A percentile compares a stretch with the other conserved stretches of the same genome.
Evolutionary conservation across 2,329 filamentous ascomycete genomes (phyloP).

Genomic region (Massarina eburnea): DNA sequence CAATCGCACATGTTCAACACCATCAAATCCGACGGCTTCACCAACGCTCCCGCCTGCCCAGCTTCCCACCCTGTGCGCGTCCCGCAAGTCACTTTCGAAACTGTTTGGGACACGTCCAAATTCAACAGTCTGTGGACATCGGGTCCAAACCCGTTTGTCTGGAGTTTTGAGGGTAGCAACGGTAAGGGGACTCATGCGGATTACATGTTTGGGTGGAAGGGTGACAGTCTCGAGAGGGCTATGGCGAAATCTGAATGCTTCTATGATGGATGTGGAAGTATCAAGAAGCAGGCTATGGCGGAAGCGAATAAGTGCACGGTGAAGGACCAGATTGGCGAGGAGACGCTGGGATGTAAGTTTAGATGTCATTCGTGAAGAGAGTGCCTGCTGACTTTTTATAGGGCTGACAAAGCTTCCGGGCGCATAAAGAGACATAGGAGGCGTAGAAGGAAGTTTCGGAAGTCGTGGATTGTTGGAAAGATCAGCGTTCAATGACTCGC

Average conservation of each 20-base stretch:
- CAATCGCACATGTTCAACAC: slow-evolving; percentile 49
- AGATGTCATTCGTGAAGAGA: neutral
- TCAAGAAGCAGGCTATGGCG: slow-evolving; percentile 27
- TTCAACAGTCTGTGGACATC: slow-evolving; percentile 27
- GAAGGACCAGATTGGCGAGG: slow-evolving; percentile 21
- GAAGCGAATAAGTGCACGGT: slow-evolving; percentile 26
- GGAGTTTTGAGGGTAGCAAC: slow-evolving; percentile 16
- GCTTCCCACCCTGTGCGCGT: slow-evolving; percentile 22
- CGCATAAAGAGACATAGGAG: neutral
- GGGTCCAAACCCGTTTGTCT: slow-evolving; percentile 16
- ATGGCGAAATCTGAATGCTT: slow-evolving; percentile 24
- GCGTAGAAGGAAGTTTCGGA: too few relatives aligned
- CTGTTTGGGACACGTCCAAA: slow-evolving; percentile 25
- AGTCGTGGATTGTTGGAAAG: too few relatives aligned
- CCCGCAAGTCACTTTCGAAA: slow-evolving; percentile 28
- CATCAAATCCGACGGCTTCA: slow-evolving; percentile 19
- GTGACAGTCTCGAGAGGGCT: slow-evolving; percentile 15
- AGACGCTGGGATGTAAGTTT: slow-evolving; percentile 22
- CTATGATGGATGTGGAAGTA: slow-evolving; percentile 19
- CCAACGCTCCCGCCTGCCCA: slow-evolving; percentile 24
- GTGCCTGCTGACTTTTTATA: slow-evolving; percentile 4
- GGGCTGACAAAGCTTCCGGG: slow-evolving; percentile 7
- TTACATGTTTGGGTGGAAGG: slow-evolving; percentile 27
- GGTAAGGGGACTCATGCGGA: slow-evolving; percentile 24
- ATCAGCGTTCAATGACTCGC: too few relatives aligned